phyloP scores from a whole-genome alignment of 192 early-diverging fungal species.

The Backusella luteola region DNA sequence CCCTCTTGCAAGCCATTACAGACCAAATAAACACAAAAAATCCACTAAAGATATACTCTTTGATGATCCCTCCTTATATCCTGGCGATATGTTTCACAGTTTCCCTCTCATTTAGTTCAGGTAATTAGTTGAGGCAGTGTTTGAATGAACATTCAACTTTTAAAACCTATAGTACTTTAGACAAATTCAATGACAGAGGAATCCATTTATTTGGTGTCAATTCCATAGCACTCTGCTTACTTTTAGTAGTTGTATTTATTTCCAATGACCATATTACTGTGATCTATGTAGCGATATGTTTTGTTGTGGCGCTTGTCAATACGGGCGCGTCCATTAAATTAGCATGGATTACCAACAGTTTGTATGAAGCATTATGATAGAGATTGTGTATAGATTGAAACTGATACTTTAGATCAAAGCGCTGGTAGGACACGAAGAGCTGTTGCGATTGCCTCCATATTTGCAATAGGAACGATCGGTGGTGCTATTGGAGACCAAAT shows the following conservation, averaged over 20 bases:
- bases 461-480: slow-evolving; percentile 26
- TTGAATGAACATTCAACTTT: background rate
- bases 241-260: slow-evolving; percentile 14
- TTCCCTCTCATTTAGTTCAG: slow-evolving; percentile 2
- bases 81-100: slow-evolving; percentile 2
- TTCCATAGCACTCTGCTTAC: background rate
- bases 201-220: slow-evolving; percentile 14
- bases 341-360: slow-evolving; percentile 16
- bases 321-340: slow-evolving; percentile 11
- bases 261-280: background rate
- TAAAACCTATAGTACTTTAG: background rate
- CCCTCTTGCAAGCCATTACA: background rate
- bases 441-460: slow-evolving; percentile 22
- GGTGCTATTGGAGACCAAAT: slow-evolving; percentile 35
- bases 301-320: slow-evolving; percentile 8
- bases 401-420: background rate
- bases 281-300: slow-evolving; percentile 3
- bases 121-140: background rate
- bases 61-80: slow-evolving; percentile 40
- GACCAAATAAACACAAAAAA: background rate
- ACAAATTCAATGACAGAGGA: background rate
- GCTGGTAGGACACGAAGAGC: slow-evolving; percentile 19
- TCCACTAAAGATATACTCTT: slow-evolving; percentile 11
- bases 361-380: background rate
- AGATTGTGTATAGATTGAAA: background rate